phyloP scores from a whole-genome alignment of 202 grass and related monocot species.

The Panicum virgatum region DNA sequence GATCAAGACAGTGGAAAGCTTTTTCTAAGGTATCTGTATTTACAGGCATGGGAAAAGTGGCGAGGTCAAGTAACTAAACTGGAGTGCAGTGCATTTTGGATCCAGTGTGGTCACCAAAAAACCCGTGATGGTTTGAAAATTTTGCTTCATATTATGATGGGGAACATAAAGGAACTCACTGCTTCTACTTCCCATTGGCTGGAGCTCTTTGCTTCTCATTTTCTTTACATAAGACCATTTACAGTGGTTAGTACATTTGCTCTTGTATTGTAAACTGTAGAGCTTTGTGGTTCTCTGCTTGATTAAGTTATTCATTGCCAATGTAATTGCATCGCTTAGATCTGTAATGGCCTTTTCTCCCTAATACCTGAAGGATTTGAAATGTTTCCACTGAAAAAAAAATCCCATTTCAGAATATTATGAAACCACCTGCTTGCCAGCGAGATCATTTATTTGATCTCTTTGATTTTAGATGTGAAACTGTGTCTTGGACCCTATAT shows the following conservation, averaged over 20 bases:
- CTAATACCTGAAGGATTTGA: neutral
- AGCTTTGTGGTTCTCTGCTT: constrained; percentile 38
- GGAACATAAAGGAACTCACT: constrained; percentile 70
- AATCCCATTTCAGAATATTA: constrained; percentile 13
- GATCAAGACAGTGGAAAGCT: constrained; percentile 16
- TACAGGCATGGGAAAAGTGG: constrained; percentile 95
- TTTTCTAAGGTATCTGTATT: constrained; percentile 34
- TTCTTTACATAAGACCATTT: constrained; percentile 89
- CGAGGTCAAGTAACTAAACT: constrained; percentile 81
- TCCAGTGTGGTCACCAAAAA: constrained; percentile 82
- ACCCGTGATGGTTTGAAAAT: constrained; percentile 89
- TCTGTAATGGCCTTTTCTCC: constrained; percentile 1
- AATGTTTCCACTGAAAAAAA: neutral
- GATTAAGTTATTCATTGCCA: neutral
- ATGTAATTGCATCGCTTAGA: constrained; percentile 27
- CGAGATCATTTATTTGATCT: constrained; percentile 22
- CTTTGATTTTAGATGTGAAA: neutral
- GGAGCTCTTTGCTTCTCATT: constrained; percentile 90
- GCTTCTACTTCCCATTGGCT: constrained; percentile 85
- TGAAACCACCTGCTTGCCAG: neutral
- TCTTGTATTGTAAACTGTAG: constrained; percentile 16
- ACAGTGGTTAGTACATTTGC: constrained; percentile 62
- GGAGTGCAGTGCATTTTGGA: constrained; percentile 90
- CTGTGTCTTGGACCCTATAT: constrained; percentile 2
- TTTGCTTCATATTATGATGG: constrained; percentile 95